Conservation (phyloP, 169 alveolate genomes). For the Sarcocystis neurona region DNA sequence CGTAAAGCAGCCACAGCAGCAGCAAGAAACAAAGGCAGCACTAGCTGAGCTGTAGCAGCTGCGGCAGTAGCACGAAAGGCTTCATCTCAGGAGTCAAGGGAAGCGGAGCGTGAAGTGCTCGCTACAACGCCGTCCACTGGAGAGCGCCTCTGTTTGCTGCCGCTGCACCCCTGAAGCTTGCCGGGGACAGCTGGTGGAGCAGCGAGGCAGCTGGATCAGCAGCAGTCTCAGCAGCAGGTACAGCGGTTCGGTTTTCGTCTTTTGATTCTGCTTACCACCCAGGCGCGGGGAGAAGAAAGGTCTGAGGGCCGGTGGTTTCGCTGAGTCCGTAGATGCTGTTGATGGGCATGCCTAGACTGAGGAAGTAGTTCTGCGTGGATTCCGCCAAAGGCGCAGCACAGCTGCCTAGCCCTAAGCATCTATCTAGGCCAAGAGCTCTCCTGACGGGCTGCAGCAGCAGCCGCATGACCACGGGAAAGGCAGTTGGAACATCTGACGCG, state of each 20-base stretch:
- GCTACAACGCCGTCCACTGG: too few species aligned
- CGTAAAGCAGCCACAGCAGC: too few species aligned
- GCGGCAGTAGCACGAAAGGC: too few species aligned
- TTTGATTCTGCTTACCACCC: conserved; percentile 31
- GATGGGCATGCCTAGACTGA: conserved; percentile 78
- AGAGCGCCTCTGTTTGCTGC: too few species aligned
- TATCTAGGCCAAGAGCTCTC: conserved; percentile 80
- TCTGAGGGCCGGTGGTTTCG: conserved; percentile 79
- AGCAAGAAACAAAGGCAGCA: too few species aligned
- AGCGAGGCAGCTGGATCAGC: neutral
- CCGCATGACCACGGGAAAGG: conserved; percentile 70
- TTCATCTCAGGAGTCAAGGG: too few species aligned
- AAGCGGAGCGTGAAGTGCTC: too few species aligned
- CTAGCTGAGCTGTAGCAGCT: too few species aligned
- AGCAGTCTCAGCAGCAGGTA: neutral
- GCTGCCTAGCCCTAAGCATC: conserved; percentile 67
- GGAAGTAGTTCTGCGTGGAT: conserved; percentile 74
- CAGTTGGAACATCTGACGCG: conserved; percentile 69
- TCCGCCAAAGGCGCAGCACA: conserved; percentile 86
- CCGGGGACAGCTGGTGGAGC: neutral
- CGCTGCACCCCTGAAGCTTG: too few species aligned
- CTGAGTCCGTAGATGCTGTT: conserved; percentile 80
- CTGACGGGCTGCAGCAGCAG: conserved; percentile 63
- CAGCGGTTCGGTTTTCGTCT: neutral
- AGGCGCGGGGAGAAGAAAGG: conserved; percentile 38